phyloP scores from a whole-genome alignment of 768 basidiomycete genomes.

The Lentinula boryana region DNA sequence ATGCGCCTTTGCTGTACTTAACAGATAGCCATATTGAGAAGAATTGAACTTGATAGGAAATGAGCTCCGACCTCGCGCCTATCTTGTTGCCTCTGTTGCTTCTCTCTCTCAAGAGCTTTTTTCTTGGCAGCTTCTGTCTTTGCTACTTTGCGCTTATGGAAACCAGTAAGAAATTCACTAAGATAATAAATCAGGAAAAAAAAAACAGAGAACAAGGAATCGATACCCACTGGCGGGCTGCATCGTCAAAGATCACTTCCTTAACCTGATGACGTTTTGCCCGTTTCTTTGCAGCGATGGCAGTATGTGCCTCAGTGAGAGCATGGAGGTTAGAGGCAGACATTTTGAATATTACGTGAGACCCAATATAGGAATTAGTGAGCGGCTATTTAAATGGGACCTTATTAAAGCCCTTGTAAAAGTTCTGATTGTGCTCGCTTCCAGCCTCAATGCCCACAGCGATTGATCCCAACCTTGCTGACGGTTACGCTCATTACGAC shows the following conservation, averaged over 20 bases:
- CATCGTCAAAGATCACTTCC: slow-evolving; percentile 83
- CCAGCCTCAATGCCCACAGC: slow-evolving; percentile 3
- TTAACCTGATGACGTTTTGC: slow-evolving; percentile 65
- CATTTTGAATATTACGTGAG: neutral
- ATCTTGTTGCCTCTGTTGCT: slow-evolving; percentile 66
- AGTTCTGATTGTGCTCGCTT: slow-evolving; percentile 4
- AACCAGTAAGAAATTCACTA: slow-evolving; percentile 90
- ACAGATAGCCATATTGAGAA: slow-evolving; percentile 3
- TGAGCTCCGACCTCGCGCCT: slow-evolving; percentile 62
- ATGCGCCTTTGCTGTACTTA: slow-evolving; percentile 62
- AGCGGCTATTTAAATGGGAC: neutral
- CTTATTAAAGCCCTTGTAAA: neutral
- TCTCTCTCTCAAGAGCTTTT: slow-evolving; percentile 72
- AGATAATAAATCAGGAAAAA: slow-evolving; percentile 5
- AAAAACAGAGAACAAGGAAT: slow-evolving; percentile 3
- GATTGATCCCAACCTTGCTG: neutral
- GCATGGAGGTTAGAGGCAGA: slow-evolving; percentile 34
- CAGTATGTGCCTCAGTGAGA: slow-evolving; percentile 60
- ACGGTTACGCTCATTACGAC: slow-evolving; percentile 20
- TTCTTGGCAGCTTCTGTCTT: slow-evolving; percentile 72
- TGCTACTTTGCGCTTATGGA: slow-evolving; percentile 86
- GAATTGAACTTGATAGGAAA: slow-evolving; percentile 11
- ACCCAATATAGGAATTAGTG: neutral
- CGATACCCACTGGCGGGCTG: slow-evolving; percentile 59
- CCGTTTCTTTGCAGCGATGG: slow-evolving; percentile 61